Base-by-base conservation (phyloP, 306 rosid genomes). In the Ormosia semicastrata region DNA sequence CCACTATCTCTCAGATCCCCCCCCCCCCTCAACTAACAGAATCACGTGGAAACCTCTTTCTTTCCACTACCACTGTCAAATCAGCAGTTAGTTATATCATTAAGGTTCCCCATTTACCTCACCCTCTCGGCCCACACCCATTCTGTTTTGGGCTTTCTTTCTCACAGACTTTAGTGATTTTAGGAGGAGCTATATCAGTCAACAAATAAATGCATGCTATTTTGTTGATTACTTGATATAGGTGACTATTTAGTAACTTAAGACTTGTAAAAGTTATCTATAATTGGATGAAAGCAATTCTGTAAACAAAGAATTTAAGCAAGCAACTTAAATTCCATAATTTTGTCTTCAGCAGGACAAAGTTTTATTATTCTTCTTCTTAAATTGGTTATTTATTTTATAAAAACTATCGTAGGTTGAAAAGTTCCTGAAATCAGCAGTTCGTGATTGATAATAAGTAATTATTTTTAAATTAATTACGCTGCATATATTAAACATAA, bases 221-320 rank as follows among this genome's bases (percentile, higher is more conserved):
- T 34, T 79, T 44, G 64, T 70, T 34, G 39, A 79, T 70, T 76
- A 34, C 49, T 41, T 58, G 69, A 18, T 60, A 54, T 54, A 58
- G 12, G 0, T 56, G 59, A 75, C 43, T 44, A 75, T 60, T 75
- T 74, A 5, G 69, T 44, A 43, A 57, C 66, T 36, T 53, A 14
- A 13, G 11, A 5, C n/a, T 8, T 39, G 36, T 66, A 66, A 40
- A 66, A 41, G 14, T 13, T 15, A n/a, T 72, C 17, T 15, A 39
- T 34, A 71, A 73, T 57, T 24, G 30, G 14, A 33, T 72, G 30
- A 2, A 39, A 40, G 29, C 40, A 40, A 57, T 33, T 63, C 17
- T 34, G 36, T 62, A 30, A 60, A 46, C 47, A 59, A 75, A 13
- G 44, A 60, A 49, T 62, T 46, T 46, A 62, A 46, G 47, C 49